Evolutionary conservation across 2,329 filamentous ascomycete species (phyloP).

Genomic region (Geoglossum cookeanum): DNA sequence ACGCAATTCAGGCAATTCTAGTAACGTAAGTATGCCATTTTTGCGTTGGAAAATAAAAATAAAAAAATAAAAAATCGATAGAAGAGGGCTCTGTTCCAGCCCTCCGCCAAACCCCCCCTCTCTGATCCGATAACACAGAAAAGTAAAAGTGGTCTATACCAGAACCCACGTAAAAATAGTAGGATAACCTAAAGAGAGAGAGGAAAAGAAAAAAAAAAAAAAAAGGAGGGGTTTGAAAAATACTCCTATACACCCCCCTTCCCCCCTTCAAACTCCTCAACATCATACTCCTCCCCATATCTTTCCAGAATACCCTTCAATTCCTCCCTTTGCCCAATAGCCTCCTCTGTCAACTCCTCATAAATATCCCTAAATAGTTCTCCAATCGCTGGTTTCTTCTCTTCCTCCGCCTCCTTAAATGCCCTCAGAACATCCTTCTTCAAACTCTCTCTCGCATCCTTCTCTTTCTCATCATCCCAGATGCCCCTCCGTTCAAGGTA

Average conservation of each 20-base stretch:
- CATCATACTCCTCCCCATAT: conserved; percentile 86
- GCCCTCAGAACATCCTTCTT: conserved; percentile 64
- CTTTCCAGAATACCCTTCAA: conserved; percentile 58
- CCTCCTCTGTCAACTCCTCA: conserved; percentile 65
- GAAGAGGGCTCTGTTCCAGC: no score
- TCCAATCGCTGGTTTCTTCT: conserved; percentile 56
- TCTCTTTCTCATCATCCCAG: conserved; percentile 76
- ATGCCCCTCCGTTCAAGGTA: conserved; percentile 70
- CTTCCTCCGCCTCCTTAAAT: conserved; percentile 65
- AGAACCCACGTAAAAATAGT: no score
- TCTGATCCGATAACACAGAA: no score
- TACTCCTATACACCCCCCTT: conserved; percentile 28
- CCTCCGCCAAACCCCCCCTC: no score
- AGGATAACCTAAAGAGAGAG: no score
- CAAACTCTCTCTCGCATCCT: conserved; percentile 42
- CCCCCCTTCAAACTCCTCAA: conserved; percentile 57
- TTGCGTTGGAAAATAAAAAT: no score
- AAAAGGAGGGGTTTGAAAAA: background rate
- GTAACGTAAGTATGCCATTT: no score
- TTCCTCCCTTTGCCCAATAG: conserved; percentile 54
- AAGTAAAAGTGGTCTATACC: no score
- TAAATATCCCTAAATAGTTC: conserved; percentile 78
- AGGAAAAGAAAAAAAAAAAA: background rate
- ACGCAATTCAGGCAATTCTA: no score
- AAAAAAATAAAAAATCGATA: no score